Base-by-base conservation (phyloP, 2,329 filamentous ascomycete species). In the Xylariaceae sp. region DNA sequence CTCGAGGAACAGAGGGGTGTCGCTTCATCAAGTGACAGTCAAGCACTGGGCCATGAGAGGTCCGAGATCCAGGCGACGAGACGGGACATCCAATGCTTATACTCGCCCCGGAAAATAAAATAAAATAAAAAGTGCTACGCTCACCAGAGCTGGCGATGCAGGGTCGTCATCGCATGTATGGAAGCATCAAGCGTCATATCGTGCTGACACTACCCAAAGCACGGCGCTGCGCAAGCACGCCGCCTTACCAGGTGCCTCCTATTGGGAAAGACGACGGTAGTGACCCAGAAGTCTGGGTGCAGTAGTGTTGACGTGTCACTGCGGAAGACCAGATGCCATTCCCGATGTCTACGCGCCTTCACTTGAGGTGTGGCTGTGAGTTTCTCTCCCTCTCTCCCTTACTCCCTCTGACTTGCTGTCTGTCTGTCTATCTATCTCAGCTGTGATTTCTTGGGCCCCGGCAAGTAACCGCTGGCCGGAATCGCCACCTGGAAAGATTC, bases 261-360 rank as follows among this genome's bases (percentile, higher is more conserved):
- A 38, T 37, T 43, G 38, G 49, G 41, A 44, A 38, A 42, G 39
- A 48, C 11, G 32, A 15, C 33, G 38, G 39, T 45, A 48, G 42
- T 47, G 50, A 54, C 50, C 53, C 53, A 53, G 49, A 51, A 50
- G 51, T 50, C 47, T 50, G 52, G 52, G 49, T 54, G 49, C 42
- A 42, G 44, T 45, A 44, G 40, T 40, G 49, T 55, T 57, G 55
- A 57, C 55, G 55, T 57, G 55, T 56, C 53, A 55, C 51, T 33
- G 39, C 37, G 40, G 44, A 53, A 26, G 22, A 6, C 22, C 22
- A 26, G 22, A 26, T 11, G 22, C n/a, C n/a, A n/a, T n/a, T n/a
- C n/a, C n/a, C n/a, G n/a, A n/a, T n/a, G n/a, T n/a, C n/a, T n/a
- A n/a, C 22, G 22, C 22, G 22, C 22, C n/a, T n/a, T n/a, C n/a